phyloP scores from a whole-genome alignment of 129 eudicot genomes.

The Chrysanthemum lavandulifolium region DNA sequence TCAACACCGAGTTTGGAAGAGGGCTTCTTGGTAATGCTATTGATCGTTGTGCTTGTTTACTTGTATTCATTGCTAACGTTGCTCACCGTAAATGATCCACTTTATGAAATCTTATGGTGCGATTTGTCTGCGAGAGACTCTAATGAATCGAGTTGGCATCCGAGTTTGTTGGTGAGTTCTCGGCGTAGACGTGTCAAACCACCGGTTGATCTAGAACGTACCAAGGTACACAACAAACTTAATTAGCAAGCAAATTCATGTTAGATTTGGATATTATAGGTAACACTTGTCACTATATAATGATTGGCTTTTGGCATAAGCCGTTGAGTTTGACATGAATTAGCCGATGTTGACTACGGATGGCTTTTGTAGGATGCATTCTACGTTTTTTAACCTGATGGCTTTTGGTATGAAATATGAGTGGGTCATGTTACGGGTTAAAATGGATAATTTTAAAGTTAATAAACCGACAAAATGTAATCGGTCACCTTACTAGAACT shows the following conservation, averaged over 20 bases:
- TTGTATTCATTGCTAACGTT: background rate
- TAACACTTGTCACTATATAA: background rate
- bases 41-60: background rate
- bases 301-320: background rate
- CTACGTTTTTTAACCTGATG: too few relatives aligned
- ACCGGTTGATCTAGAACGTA: slow-evolving; percentile 47
- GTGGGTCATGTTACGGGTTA: too few relatives aligned
- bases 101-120: background rate
- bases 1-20: slow-evolving; percentile 33
- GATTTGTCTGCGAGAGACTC: slow-evolving; percentile 70
- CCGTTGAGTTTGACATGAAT: background rate
- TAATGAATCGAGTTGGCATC: slow-evolving; percentile 38
- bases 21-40: slow-evolving; percentile 50
- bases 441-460: too few relatives aligned
- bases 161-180: slow-evolving; percentile 38
- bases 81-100: background rate
- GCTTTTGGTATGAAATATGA: too few relatives aligned
- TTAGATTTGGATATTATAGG: too few relatives aligned
- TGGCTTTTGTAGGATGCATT: too few relatives aligned
- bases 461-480: too few relatives aligned
- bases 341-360: too few relatives aligned
- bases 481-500: too few relatives aligned
- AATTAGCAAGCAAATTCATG: too few relatives aligned
- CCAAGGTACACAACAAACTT: slow-evolving; percentile 44
- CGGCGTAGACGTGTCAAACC: slow-evolving; percentile 32